A percentile compares a stretch with the other conserved stretches of the same genome.
Evolutionary conservation across 345 rosid species (phyloP).

Genomic region (Hevea brasiliensis): DNA sequence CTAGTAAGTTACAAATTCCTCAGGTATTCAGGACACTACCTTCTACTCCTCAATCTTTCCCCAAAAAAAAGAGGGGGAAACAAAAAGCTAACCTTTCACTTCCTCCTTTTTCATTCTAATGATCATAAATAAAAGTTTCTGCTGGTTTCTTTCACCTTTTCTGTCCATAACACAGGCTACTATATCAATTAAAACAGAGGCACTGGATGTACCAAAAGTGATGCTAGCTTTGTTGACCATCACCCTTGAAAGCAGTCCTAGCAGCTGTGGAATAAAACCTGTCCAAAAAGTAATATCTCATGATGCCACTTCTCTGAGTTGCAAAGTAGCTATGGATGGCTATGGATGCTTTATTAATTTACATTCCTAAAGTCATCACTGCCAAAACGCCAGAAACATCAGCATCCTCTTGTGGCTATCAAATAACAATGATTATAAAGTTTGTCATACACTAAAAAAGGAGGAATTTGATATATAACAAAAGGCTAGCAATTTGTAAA

Average conservation of each 20-base stretch:
- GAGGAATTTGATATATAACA: neutral
- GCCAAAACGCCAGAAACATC: conserved; percentile 92
- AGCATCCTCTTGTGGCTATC: conserved; percentile 86
- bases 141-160: neutral
- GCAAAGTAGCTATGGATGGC: conserved; percentile 23
- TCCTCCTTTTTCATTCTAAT: too few species aligned
- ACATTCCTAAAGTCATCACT: conserved; percentile 98
- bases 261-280: conserved; percentile 95
- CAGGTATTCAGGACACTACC: too few species aligned
- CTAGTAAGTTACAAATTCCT: too few species aligned
- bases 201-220: conserved; percentile 72
- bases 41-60: too few species aligned
- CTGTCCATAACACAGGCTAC: neutral
- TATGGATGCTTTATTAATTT: conserved; percentile 33
- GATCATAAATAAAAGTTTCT: too few species aligned
- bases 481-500: neutral
- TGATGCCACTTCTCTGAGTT: conserved; percentile 11
- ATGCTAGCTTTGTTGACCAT: conserved; percentile 88
- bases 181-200: neutral
- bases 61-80: too few species aligned
- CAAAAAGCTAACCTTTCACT: too few species aligned
- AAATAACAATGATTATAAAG: conserved; percentile 26
- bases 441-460: conserved; percentile 7
- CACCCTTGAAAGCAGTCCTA: conserved; percentile 92
- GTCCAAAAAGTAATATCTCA: conserved; percentile 26